Evolutionary conservation across 441 rosid genomes (phyloP), one percentile per base, ranked within the genome.

Genomic region (Populus trichocarpa): DNA sequence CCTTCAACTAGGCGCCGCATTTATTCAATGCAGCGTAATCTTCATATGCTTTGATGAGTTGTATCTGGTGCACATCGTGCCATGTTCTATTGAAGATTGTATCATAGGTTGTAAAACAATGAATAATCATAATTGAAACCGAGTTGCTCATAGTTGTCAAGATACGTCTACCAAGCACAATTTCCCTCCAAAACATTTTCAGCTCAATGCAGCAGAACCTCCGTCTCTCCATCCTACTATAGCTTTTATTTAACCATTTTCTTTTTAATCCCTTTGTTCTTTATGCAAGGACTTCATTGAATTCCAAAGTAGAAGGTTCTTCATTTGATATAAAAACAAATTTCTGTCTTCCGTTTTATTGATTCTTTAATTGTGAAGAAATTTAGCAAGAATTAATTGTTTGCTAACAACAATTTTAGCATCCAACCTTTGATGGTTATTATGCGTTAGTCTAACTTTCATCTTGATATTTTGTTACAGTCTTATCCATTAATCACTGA

Each of bases 401-500:
- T 20, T 14, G 6, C 57, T 14, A 14, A 14, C 57, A 46, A 14
- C 57, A 46, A 4, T 14, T 14, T 46, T 46, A 3, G 20, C 0
- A 46, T 14, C 7, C 6, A 71, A 11, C 18, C 14, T 22, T 23
- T 3, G 12, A 6, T 8, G 53, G 13, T 79, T 20, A 57, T 28
- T 69, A 63, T 65, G 65, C 66, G 26, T 63, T 65, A 30, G 40
- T 69, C 69, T 79, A 67, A 74, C 53, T 30, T 64, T 13, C 70
- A 35, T 65, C 75, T 63, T 20, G 72, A 42, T 70, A 50, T 61
- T 83, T 83, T 76, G 68, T 80, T 89, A 90, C 88, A 95, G 99
- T 88, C 92, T 9, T 95, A 91, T 81, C 98, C 99, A 2, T 75
- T 82, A 25, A 88, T 91, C 69, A 95, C 98, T 3, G 98, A 95